phyloP scores from a whole-genome alignment of 352 stramenopile species.

The Peronospora destructor region DNA sequence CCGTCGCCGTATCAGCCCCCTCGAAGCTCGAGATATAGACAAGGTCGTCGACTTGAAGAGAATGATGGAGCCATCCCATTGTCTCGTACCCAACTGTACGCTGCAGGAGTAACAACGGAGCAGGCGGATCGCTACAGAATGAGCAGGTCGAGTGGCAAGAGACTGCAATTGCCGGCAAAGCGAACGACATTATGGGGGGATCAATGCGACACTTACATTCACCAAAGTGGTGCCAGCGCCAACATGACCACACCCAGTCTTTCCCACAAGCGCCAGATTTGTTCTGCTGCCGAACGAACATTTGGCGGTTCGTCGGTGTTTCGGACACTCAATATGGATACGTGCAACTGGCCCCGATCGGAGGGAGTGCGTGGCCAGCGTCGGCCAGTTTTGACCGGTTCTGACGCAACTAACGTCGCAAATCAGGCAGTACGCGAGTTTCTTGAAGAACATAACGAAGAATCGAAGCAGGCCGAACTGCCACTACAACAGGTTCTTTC shows the following conservation, averaged over 20 bases:
- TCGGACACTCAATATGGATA: constrained; percentile 23
- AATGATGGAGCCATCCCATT: constrained; percentile 12
- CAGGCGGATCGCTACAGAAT: constrained; percentile 29
- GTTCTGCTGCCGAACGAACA: constrained; percentile 14
- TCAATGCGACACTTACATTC: constrained; percentile 19
- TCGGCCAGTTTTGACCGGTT: constrained; percentile 24
- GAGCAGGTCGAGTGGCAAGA: constrained; percentile 25
- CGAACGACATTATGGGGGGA: constrained; percentile 21
- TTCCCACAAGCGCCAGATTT: constrained; percentile 17
- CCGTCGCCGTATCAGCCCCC: constrained; percentile 9
- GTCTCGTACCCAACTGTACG: constrained; percentile 5
- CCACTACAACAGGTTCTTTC: background rate
- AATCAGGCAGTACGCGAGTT: constrained; percentile 31
- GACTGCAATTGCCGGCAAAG: constrained; percentile 20
- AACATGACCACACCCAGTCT: constrained; percentile 5
- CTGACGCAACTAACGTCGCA: constrained; percentile 34
- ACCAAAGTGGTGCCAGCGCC: constrained; percentile 9
- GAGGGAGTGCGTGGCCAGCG: constrained; percentile 17
- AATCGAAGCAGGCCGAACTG: constrained; percentile 14
- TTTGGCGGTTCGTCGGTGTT: constrained; percentile 22
- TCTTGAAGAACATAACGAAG: constrained; percentile 15
- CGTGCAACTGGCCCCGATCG: constrained; percentile 10
- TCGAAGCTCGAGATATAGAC: constrained; percentile 21
- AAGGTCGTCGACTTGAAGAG: constrained; percentile 20
- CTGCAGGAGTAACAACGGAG: constrained; percentile 27